Evolutionary conservation across 148 eudicot genomes (phyloP), one percentile per base, ranked within the genome.

Genomic region (Polygonum maritimum): DNA sequence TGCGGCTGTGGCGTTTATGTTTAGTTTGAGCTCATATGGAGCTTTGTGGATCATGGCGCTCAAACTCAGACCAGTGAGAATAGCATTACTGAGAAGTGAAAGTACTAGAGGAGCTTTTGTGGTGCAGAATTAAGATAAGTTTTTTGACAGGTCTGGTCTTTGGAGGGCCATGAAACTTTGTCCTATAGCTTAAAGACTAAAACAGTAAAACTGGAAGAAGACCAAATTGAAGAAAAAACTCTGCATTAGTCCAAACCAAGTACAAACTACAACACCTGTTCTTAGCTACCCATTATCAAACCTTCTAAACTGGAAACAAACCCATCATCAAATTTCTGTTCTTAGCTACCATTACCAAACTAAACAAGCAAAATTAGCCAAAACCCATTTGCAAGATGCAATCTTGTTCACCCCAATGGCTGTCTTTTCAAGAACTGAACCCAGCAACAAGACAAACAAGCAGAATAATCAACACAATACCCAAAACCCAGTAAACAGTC

Each of bases 401-500:
- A 26, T 1, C 31, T 26, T 26, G 31, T 0, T 26, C 31, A 26
- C 1, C 31, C 31, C 31, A 26, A 26, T 26, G 31, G 31, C 31
- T 26, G n/a, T n/a, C n/a, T n/a, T n/a, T 47, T 83, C 82, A 84
- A 76, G 79, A 72, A 21, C 84, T 69, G 36, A 86, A 51, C 77
- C 80, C 49, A 31, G 85, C 83, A 71, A 90, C 78, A 38, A 92
- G 39, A 80, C 91, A 87, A 16, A 86, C 90, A 76, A 89, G 57
- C 74, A 92, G 26, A 41, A 91, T 84, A 13, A 91, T 74, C 15
- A 89, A 26, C 47, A 63, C 87, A 4, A 86, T 72, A 83, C 80
- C 83, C 84, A 71, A 85, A 83, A 90, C 83, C 87, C 85, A 87
- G 38, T 45, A 80, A 47, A 86, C 63, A 89, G 88, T 85, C 18